These are phyloP conservation scores for Epichloe sibirici DNA, from an alignment of 2,329 filamentous ascomycete species.

Conservation along the genomic window DNA sequence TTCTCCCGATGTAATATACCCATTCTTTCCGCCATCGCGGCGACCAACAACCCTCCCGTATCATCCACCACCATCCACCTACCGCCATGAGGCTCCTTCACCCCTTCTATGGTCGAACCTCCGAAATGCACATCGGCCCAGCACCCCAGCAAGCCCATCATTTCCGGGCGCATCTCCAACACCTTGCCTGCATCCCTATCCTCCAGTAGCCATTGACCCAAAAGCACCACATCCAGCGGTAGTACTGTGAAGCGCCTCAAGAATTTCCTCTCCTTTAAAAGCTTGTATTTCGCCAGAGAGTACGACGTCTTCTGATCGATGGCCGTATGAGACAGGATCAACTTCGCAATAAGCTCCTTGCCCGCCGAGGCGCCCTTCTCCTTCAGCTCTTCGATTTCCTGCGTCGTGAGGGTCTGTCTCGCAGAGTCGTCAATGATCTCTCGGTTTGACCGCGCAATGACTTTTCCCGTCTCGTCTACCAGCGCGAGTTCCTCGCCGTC, in stretches of 20 bases:
- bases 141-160: conserved; percentile 67
- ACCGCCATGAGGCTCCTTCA: conserved; percentile 21
- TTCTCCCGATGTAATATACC: conserved; percentile 53
- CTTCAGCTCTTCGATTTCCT: conserved; percentile 63
- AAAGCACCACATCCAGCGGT: conserved; percentile 65
- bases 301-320: conserved; percentile 92
- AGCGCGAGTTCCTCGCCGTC: conserved; percentile 31
- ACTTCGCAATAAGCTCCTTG: conserved; percentile 82
- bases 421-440: conserved; percentile 49
- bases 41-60: conserved; percentile 69
- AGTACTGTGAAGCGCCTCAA: conserved; percentile 75
- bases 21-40: conserved; percentile 80
- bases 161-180: conserved; percentile 77
- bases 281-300: conserved; percentile 88
- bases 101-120: conserved; percentile 16
- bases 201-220: conserved; percentile 66
- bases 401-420: conserved; percentile 65
- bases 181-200: conserved; percentile 73
- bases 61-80: conserved; percentile 80
- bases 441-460: conserved; percentile 42
- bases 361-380: conserved; percentile 66
- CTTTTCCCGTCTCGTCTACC: conserved; percentile 29
- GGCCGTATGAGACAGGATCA: conserved; percentile 77
- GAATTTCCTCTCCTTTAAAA: conserved; percentile 90
- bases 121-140: conserved; percentile 80